Base-by-base conservation (phyloP, 768 basidiomycete genomes). In the Trametes sanguinea region DNA sequence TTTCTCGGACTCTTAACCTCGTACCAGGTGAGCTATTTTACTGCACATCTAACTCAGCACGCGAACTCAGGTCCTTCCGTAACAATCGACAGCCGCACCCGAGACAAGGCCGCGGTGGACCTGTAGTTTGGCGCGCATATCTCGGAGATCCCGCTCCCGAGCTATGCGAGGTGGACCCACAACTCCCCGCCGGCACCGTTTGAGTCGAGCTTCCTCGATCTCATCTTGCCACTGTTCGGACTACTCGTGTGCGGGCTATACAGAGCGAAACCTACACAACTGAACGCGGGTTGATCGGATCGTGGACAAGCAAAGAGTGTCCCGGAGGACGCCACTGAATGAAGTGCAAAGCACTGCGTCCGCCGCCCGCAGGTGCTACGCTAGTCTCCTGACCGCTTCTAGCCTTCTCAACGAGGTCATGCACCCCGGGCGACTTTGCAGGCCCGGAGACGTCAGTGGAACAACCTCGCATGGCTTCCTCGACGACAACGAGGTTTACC, bases 381-480 rank as follows among this genome's bases (percentile, higher is more conserved):
- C 30, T 37, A 30, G 42, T 47, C 62, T 30, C 52, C 62, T 57
- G 62, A 63, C 37, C 51, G 30, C 10, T 10, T 37, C 13, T 39
- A 16, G 17, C 51, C 30, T 53, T 45, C 30, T 32, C 27, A 29
- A 47, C 47, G 46, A 43, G 47, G 53, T 46, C 42, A 51, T 44
- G 37, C 47, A 51, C 22, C 62, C 22, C 29, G 10, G 17, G 17
- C n/a, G 35, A 32, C 10, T 11, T n/a, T 13, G 17, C 29, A 47
- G 35, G 17, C 6, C 30, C 63, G 57, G 40, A 32, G 42, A 50
- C 39, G 43, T 56, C 44, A 52, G 48, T 39, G 63, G 63, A 30
- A 51, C 58, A 64, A 46, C 54, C 48, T 64, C 63, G 63, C 63
- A 53, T 64, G 58, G 33, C n/a, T 58, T 2, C 16, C 30, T 51